Evolutionary conservation across 768 basidiomycete species (phyloP).

Genomic region (Cantharellus anzutake): DNA sequence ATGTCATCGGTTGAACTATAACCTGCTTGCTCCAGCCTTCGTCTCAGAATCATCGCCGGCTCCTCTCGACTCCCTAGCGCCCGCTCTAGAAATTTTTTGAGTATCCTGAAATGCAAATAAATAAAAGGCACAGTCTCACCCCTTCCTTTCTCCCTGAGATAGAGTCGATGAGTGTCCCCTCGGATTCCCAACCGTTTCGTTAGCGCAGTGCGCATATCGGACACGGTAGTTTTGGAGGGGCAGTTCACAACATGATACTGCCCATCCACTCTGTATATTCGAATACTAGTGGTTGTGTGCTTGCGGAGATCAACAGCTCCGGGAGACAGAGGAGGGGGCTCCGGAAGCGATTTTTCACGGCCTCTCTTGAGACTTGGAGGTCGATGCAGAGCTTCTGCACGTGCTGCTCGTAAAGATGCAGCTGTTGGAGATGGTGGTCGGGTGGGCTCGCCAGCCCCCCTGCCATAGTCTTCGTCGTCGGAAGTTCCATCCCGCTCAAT

Average conservation of each 20-base stretch:
- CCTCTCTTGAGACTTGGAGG: background rate
- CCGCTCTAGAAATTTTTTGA: slow-evolving; percentile 37
- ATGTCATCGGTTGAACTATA: slow-evolving; percentile 66
- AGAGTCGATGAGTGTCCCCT: slow-evolving; percentile 42
- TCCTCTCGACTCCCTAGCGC: slow-evolving; percentile 61
- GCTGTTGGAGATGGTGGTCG: background rate
- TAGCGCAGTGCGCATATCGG: slow-evolving; percentile 40
- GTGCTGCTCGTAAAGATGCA: background rate
- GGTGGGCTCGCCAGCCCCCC: background rate
- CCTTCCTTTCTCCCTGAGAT: slow-evolving; percentile 56
- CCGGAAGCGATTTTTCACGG: background rate
- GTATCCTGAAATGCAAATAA: background rate
- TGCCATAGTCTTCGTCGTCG: slow-evolving; percentile 18
- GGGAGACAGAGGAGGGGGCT: background rate
- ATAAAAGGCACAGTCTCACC: slow-evolving; percentile 26
- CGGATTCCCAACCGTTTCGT: slow-evolving; percentile 31
- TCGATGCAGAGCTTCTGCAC: background rate
- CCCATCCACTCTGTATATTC: slow-evolving; percentile 59
- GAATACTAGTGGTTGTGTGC: slow-evolving; percentile 30
- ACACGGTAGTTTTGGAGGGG: slow-evolving; percentile 43
- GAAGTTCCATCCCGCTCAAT: slow-evolving; percentile 25
- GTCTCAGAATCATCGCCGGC: slow-evolving; percentile 68
- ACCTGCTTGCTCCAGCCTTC: slow-evolving; percentile 75
- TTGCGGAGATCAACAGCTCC: slow-evolving; percentile 3
- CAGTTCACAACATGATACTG: slow-evolving; percentile 54